Evolutionary conservation across 306 rosid genomes (phyloP).

Genomic region (Citrullus colocynthis): DNA sequence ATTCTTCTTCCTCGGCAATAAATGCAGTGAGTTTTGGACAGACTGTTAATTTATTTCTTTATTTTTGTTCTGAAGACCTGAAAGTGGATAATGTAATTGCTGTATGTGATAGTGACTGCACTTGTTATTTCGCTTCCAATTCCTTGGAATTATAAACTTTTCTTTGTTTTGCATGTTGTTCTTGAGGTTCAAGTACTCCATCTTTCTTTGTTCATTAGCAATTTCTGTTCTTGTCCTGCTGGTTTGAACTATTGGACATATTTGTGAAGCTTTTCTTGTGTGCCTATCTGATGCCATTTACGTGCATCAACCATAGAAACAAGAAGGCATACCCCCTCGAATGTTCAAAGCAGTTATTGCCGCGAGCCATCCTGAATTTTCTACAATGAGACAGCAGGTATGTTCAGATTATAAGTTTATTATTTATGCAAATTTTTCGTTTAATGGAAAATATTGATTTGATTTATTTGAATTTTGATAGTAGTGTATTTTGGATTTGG

Average conservation of each 20-base stretch:
- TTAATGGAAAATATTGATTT: background rate
- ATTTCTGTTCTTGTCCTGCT: background rate
- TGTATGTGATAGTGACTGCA: background rate
- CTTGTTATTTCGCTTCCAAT: background rate
- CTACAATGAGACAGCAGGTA: constrained; percentile 94
- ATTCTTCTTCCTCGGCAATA: constrained; percentile 27
- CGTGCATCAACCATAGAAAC: constrained; percentile 20
- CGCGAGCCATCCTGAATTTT: constrained; percentile 94
- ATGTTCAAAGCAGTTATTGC: constrained; percentile 95
- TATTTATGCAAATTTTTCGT: background rate
- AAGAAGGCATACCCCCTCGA: constrained; percentile 12
- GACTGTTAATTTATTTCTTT: background rate
- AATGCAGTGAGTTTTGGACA: constrained; percentile 39
- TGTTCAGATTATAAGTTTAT: background rate
- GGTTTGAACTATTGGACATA: constrained; percentile 6
- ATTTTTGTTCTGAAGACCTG: background rate
- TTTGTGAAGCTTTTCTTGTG: background rate
- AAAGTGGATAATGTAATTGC: background rate
- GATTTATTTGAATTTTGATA: background rate
- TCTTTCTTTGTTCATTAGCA: background rate
- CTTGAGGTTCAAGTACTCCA: background rate
- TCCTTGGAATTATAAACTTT: background rate
- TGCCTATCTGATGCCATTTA: background rate
- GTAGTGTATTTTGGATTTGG: background rate
- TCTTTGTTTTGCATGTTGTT: background rate